These are phyloP conservation scores for Tanacetum coccineum DNA, from an alignment of 129 eudicot genomes.

Conservation along the genomic window DNA sequence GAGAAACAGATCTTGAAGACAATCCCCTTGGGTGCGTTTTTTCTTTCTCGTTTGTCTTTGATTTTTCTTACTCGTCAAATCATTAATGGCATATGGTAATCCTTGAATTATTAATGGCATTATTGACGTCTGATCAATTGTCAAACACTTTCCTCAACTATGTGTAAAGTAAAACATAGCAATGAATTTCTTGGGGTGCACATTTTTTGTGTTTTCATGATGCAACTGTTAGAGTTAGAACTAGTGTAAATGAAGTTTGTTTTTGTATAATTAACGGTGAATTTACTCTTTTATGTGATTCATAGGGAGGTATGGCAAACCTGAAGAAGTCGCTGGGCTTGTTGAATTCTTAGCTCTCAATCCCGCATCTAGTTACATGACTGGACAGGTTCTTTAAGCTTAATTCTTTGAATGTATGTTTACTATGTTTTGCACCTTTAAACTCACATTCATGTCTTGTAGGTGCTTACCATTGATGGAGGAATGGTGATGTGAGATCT, in stretches of 20 bases:
- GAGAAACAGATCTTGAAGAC: conserved; percentile 76
- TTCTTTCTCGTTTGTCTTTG: neutral
- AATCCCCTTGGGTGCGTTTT: conserved; percentile 76
- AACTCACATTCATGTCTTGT: conserved; percentile 4
- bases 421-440: no score
- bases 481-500: conserved; percentile 85
- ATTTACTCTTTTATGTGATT: conserved; percentile 2
- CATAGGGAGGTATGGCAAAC: conserved; percentile 81
- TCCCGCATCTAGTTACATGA: conserved; percentile 84
- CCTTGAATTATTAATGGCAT: no score
- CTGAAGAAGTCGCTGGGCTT: conserved; percentile 94
- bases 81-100: no score
- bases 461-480: conserved; percentile 88
- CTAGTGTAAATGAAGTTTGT: neutral
- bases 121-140: neutral
- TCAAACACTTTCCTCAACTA: neutral
- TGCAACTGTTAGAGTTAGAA: neutral
- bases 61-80: no score
- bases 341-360: conserved; percentile 90
- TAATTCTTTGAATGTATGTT: conserved; percentile 10
- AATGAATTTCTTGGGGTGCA: neutral
- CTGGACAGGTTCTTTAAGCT: conserved; percentile 74
- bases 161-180: neutral
- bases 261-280: neutral
- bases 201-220: neutral